phyloP scores from a whole-genome alignment of 108 stramenopile species.

The Skeletonema potamos region DNA sequence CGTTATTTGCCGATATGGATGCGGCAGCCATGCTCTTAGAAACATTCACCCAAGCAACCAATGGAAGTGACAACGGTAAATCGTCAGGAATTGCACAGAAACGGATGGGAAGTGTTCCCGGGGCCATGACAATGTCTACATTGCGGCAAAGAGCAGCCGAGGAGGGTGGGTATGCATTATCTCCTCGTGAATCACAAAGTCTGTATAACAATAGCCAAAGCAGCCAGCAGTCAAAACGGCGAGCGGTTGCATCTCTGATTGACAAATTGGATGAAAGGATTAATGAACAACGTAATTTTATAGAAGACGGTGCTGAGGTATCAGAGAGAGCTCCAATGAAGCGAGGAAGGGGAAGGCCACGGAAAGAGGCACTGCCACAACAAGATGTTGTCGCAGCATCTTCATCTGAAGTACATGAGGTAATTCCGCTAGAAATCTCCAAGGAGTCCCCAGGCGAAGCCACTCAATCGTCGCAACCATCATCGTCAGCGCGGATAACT shows the following conservation, averaged over 20 bases:
- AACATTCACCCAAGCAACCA: conserved; percentile 17
- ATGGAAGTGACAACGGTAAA: background rate
- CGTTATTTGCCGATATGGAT: conserved; percentile 35
- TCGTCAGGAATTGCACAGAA: conserved; percentile 7
- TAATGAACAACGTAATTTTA: conserved; percentile 13
- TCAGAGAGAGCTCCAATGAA: background rate
- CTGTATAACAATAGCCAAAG: conserved; percentile 20
- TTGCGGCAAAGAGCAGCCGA: conserved; percentile 27
- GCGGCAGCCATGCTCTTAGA: conserved; percentile 43
- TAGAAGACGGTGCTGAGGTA: background rate
- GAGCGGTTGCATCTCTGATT: conserved; percentile 37
- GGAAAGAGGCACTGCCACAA: conserved; percentile 5
- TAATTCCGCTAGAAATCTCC: conserved; percentile 1
- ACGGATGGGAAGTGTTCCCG: conserved; percentile 37
- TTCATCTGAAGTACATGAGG: background rate
- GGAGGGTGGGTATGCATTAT: conserved; percentile 20
- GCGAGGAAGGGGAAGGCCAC: conserved; percentile 14
- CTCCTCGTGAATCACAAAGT: conserved; percentile 22
- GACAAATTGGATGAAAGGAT: conserved; percentile 35
- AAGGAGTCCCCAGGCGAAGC: background rate
- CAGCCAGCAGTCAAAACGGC: background rate
- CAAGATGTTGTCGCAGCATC: background rate
- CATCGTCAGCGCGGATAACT: conserved; percentile 14
- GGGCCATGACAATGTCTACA: conserved; percentile 28
- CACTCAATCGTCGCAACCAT: background rate